Evolutionary conservation across 352 stramenopile species (phyloP).

Genomic region (Phytopythium montanum): DNA sequence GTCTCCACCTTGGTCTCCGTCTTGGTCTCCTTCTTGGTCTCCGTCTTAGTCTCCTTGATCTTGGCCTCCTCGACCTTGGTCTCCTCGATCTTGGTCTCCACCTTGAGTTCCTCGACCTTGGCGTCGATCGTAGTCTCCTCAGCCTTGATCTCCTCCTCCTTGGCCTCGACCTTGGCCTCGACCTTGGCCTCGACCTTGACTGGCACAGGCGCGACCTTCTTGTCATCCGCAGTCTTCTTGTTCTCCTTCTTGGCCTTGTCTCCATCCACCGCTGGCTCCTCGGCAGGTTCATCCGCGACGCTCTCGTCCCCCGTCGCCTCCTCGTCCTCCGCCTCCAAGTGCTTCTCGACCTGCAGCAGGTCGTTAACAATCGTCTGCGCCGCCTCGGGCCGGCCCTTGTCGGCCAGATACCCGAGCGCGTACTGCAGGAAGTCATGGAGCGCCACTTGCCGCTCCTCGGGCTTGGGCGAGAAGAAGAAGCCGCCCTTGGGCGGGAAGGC

Average conservation of each 20-base stretch:
- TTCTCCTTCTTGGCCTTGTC: slow-evolving; percentile 7
- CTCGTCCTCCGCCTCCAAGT: slow-evolving; percentile 15
- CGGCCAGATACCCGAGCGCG: slow-evolving; percentile 26
- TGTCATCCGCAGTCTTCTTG: slow-evolving; percentile 1
- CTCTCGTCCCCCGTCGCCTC: slow-evolving; percentile 23
- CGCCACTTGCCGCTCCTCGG: slow-evolving; percentile 40
- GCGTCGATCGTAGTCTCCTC: neutral
- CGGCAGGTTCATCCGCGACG: slow-evolving; percentile 16
- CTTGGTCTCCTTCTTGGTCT: slow-evolving; percentile 4
- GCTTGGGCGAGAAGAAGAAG: slow-evolving; percentile 59
- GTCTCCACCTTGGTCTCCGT: neutral
- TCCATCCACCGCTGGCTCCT: slow-evolving; percentile 11
- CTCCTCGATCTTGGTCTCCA: neutral
- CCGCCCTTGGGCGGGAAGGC: slow-evolving; percentile 62
- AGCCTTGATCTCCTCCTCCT: neutral
- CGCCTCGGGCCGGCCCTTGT: slow-evolving; percentile 22
- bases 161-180: neutral
- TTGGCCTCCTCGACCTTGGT: slow-evolving; percentile 4
- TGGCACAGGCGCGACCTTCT: neutral
- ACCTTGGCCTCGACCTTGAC: slow-evolving; percentile 3
- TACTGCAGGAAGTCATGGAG: slow-evolving; percentile 61
- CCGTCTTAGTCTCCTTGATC: neutral
- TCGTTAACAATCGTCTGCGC: slow-evolving; percentile 39
- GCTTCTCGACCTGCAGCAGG: slow-evolving; percentile 40
- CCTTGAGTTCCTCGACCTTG: slow-evolving; percentile 10